Evolutionary conservation across 1,284 basidiomycete genomes (phyloP).

Genomic region (Puccinia hordei): DNA sequence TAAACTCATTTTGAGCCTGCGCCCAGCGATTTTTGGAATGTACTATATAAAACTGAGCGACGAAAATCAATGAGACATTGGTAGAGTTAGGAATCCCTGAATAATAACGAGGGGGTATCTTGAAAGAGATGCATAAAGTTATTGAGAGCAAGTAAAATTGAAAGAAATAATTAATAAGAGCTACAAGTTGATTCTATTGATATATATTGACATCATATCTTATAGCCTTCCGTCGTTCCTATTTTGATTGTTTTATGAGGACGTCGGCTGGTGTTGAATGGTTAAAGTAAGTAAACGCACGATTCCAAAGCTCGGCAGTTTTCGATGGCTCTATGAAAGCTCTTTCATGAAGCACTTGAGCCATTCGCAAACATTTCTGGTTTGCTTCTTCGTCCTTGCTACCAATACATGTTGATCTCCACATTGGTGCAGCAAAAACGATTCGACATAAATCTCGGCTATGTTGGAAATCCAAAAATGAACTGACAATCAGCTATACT

Average conservation of each 20-base stretch:
- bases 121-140: not conserved
- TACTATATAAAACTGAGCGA: not conserved
- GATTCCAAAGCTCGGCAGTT: conserved; percentile 38
- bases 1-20: not conserved
- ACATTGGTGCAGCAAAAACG: conserved; percentile 29
- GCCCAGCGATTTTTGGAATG: not conserved
- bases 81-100: not conserved
- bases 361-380: conserved; percentile 18
- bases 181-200: not conserved
- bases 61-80: not conserved
- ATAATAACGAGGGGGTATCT: not conserved
- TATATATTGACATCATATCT: not conserved
- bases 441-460: conserved; percentile 38
- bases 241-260: conserved; percentile 20
- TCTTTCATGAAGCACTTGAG: conserved; percentile 30
- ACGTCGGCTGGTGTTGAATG: not conserved
- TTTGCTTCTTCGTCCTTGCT: conserved; percentile 34
- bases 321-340: conserved; percentile 36
- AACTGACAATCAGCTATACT: not conserved
- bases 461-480: not conserved
- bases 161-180: not conserved
- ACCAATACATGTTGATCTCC: conserved; percentile 15
- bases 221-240: not conserved
- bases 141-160: not conserved
- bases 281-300: conserved; percentile 29